These are phyloP conservation scores for Talaromyces liani DNA, from an alignment of 495 filamentous ascomycete species.

Conservation along the genomic window DNA sequence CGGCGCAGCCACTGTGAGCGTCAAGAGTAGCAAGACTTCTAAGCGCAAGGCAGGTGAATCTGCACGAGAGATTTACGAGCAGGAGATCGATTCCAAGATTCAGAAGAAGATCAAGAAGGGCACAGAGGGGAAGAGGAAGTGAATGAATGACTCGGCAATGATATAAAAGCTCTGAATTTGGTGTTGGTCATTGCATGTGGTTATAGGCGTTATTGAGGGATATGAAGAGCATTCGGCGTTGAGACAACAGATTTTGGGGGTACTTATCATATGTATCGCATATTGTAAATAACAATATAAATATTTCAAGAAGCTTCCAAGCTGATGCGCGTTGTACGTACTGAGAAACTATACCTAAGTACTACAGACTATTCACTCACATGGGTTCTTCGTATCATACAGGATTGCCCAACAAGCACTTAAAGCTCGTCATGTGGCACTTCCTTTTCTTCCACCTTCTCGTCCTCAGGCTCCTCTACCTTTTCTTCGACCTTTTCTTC, in stretches of 20 bases:
- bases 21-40: constrained; percentile 58
- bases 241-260: neutral
- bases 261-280: neutral
- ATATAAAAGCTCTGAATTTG: constrained; percentile 7
- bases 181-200: constrained; percentile 9
- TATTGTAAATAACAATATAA: neutral
- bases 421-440: constrained; percentile 3
- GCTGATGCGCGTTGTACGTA: neutral
- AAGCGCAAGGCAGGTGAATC: constrained; percentile 77
- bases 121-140: constrained; percentile 38
- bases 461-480: neutral
- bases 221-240: neutral
- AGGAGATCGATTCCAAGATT: constrained; percentile 40
- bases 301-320: neutral
- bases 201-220: constrained; percentile 9
- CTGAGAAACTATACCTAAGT: neutral
- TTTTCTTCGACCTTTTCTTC: constrained; percentile 29
- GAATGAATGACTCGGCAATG: constrained; percentile 7
- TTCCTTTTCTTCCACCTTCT: constrained; percentile 1
- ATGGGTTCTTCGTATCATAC: constrained; percentile 2
- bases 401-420: constrained; percentile 10
- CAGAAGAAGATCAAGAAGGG: constrained; percentile 47
- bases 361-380: constrained; percentile 3
- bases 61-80: constrained; percentile 43
- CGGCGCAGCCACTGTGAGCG: constrained; percentile 67